Base-by-base conservation (phyloP, 1,284 basidiomycete genomes). In the Apiotrichum mycotoxinovorans region DNA sequence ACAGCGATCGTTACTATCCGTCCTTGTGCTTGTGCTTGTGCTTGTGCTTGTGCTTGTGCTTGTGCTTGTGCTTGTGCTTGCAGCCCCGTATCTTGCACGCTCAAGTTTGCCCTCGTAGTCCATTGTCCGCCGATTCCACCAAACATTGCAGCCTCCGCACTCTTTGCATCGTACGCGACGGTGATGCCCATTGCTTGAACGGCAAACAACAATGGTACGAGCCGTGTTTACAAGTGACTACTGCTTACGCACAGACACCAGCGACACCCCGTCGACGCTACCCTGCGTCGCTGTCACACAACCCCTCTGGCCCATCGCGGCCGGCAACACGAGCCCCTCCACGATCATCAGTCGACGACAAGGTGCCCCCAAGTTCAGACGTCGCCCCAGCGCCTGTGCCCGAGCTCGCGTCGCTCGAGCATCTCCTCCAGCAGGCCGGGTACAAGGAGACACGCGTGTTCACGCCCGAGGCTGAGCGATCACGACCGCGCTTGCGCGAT, bases 361-460 rank as follows among this genome's bases (percentile, higher is more conserved):
- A 63, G 35, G 54, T 65, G 5, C 65, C 65, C 8, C 23, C n/a
- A n/a, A n/a, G n/a, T n/a, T n/a, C n/a, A n/a, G n/a, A n/a, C n/a
- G n/a, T n/a, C n/a, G n/a, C 57, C 4, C 57, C 60, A 15, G 60
- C 62, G 38, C 35, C n/a, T 27, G 52, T 27, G 1, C 37, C 41
- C 18, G 57, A 62, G 33, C 48, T 56, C 4, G 87, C 90, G 61
- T 82, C 85, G 5, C 81, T 93, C 27, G 90, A 91, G 66, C 87
- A 91, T 74, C 80, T 93, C 18, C 80, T 93, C 23, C 81, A 84
- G 52, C 87, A 91, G 70, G 89, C 89, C 0, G 90, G 90, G 4
- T 92, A 91, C 80, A 91, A 89, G 73, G 90, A 92, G 71, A 91
- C 89, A 0, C 82, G 90, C 33, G 82, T 93, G 18, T 88, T 89